Conservation (phyloP, 306 rosid genomes). For the Acacia acuminata region DNA sequence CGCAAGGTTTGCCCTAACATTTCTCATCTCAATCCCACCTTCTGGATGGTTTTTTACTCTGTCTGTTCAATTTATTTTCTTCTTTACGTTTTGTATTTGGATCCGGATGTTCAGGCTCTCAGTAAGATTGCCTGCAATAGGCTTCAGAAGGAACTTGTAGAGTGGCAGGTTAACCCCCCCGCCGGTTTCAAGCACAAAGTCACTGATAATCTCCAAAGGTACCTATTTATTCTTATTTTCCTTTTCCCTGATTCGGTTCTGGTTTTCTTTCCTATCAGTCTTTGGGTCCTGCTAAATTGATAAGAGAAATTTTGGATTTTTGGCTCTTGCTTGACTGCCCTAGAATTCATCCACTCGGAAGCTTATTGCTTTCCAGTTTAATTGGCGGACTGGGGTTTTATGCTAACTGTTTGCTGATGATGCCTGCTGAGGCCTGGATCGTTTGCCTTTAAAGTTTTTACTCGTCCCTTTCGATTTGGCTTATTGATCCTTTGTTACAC, state of each 20-base stretch:
- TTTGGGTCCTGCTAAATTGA: background rate
- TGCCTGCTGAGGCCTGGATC: background rate
- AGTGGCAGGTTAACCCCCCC: conserved; percentile 99
- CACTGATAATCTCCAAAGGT: conserved; percentile 98
- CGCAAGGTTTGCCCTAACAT: conserved; percentile 74
- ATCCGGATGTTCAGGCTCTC: conserved; percentile 56
- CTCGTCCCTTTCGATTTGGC: background rate
- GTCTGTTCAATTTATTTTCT: background rate
- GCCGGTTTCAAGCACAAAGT: conserved; percentile 93
- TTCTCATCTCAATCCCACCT: background rate
- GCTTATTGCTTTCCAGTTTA: background rate
- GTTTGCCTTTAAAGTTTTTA: background rate
- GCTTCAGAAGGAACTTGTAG: conserved; percentile 94
- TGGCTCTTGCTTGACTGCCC: conserved; percentile 1
- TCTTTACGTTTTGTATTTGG: background rate
- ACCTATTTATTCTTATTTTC: background rate
- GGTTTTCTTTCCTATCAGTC: background rate
- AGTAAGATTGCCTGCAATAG: conserved; percentile 99
- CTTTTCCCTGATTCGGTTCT: background rate
- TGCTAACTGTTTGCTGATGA: background rate
- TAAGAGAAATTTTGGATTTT: background rate
- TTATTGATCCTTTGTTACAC: conserved; percentile 16
- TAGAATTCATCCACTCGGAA: background rate
- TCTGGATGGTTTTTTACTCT: background rate
- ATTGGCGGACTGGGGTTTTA: background rate